Percentiles rank a stretch among this genome's conserved stretches.
Evolutionary conservation across 2,329 filamentous ascomycete genomes (phyloP).

Genomic region (Sarocladium strictum): DNA sequence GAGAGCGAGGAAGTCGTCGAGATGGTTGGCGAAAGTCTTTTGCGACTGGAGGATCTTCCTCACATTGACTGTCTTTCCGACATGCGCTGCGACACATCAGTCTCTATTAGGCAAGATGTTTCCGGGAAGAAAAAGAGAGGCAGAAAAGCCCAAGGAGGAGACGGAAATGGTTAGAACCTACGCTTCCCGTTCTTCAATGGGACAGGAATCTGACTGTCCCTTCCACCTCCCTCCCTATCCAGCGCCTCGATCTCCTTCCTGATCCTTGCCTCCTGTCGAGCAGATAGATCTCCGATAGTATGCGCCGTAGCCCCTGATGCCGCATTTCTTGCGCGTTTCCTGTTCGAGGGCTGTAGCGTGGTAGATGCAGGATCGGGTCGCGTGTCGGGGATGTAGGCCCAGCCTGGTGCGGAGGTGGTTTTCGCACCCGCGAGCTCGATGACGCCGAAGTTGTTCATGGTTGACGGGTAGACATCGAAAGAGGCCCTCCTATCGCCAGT

Average conservation of each 20-base stretch:
- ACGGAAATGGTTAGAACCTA: neutral
- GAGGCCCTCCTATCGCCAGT: neutral
- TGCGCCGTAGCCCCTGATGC: constrained; percentile 31
- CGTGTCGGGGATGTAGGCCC: constrained; percentile 84
- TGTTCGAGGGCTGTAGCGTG: constrained; percentile 45
- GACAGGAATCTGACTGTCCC: constrained; percentile 66
- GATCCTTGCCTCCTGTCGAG: constrained; percentile 77
- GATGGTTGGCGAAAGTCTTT: constrained; percentile 77
- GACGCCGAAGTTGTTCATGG: constrained; percentile 67
- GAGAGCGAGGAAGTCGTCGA: constrained; percentile 71
- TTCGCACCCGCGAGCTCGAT: constrained; percentile 72
- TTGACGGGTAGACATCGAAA: constrained; percentile 10
- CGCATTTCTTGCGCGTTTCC: constrained; percentile 66
- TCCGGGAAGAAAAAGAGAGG: neutral
- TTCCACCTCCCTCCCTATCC: constrained; percentile 66
- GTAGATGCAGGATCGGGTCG: constrained; percentile 48
- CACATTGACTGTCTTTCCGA: constrained; percentile 62
- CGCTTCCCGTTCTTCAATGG: constrained; percentile 38
- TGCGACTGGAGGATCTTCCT: constrained; percentile 73
- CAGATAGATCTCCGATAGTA: constrained; percentile 61
- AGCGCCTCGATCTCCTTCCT: constrained; percentile 77
- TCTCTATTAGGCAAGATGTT: neutral
- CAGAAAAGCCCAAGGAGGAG: neutral
- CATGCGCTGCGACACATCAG: constrained; percentile 27
- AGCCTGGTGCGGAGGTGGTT: constrained; percentile 71